Conservation (phyloP, 2,329 filamentous ascomycete genomes). For the Achaetomium macrosporum region DNA sequence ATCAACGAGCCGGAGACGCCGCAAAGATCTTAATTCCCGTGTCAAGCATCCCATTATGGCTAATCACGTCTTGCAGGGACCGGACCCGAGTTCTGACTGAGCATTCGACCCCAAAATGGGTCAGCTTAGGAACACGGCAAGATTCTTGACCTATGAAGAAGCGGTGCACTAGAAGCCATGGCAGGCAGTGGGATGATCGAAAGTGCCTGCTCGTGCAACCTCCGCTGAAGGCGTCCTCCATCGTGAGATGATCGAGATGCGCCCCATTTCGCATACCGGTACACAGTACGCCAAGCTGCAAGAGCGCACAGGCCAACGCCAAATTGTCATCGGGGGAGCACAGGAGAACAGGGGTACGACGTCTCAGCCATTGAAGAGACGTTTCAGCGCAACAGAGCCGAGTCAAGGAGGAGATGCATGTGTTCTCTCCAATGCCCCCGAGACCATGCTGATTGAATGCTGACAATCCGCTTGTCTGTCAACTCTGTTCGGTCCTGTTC, state of each 20-base stretch:
- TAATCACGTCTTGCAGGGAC: neutral
- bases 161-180: too few species aligned
- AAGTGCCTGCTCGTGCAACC: too few species aligned
- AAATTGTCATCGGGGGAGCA: neutral
- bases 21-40: slow-evolving; percentile 13
- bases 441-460: neutral
- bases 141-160: too few species aligned
- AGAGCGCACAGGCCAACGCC: neutral
- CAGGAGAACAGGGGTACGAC: slow-evolving; percentile 2
- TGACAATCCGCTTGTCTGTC: too few species aligned
- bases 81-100: too few species aligned
- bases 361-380: slow-evolving; percentile 10
- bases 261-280: neutral
- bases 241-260: too few species aligned
- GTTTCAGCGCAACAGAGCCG: slow-evolving; percentile 9
- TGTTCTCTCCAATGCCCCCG: neutral
- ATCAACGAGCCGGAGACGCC: slow-evolving; percentile 16
- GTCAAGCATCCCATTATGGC: slow-evolving; percentile 12
- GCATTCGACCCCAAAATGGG: too few species aligned
- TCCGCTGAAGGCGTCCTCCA: too few species aligned
- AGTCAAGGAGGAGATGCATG: neutral
- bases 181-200: too few species aligned
- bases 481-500: too few species aligned
- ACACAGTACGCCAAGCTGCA: neutral
- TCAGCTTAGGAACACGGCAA: too few species aligned